Percentiles rank a stretch among this genome's conserved stretches.
These are phyloP conservation scores for Ceratocystiopsis sp. DNA, from an alignment of 2,329 filamentous ascomycete species.

Conservation along the genomic window DNA sequence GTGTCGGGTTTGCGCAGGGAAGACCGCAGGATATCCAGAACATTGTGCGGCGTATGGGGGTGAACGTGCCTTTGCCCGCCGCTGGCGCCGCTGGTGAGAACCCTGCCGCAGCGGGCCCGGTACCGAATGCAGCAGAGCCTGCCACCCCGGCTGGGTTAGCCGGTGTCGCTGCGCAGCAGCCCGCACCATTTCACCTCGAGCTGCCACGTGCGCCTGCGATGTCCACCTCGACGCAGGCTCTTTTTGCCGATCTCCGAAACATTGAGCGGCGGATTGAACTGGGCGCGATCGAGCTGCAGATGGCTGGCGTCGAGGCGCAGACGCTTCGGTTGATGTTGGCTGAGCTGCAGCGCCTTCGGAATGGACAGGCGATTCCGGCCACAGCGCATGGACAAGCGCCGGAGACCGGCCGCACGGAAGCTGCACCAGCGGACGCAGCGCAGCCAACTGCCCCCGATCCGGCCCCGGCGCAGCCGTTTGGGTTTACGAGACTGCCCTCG, in stretches of 20 bases:
- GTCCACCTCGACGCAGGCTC: conserved; percentile 17
- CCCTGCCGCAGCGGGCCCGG: too few species aligned
- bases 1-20: conserved; percentile 61
- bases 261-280: conserved; percentile 56
- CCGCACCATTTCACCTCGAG: too few species aligned
- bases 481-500: neutral
- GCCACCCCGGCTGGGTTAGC: too few species aligned
- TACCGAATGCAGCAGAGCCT: too few species aligned
- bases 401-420: neutral
- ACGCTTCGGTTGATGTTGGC: conserved; percentile 48
- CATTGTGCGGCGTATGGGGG: conserved; percentile 45
- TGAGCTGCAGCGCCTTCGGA: conserved; percentile 50
- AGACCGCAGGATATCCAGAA: conserved; percentile 46
- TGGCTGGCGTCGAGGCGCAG: conserved; percentile 50
- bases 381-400: neutral
- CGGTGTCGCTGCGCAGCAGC: neutral
- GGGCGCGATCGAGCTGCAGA: conserved; percentile 37
- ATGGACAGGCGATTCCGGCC: conserved; percentile 6
- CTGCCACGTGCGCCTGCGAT: too few species aligned
- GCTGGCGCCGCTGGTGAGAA: conserved; percentile 6
- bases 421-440: neutral
- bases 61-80: conserved; percentile 18
- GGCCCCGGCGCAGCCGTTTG: neutral
- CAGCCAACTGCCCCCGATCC: neutral
- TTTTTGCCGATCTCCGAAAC: conserved; percentile 44